Base-by-base conservation (phyloP, 2,329 filamentous ascomycete species). In the Phialophora macrospora region DNA sequence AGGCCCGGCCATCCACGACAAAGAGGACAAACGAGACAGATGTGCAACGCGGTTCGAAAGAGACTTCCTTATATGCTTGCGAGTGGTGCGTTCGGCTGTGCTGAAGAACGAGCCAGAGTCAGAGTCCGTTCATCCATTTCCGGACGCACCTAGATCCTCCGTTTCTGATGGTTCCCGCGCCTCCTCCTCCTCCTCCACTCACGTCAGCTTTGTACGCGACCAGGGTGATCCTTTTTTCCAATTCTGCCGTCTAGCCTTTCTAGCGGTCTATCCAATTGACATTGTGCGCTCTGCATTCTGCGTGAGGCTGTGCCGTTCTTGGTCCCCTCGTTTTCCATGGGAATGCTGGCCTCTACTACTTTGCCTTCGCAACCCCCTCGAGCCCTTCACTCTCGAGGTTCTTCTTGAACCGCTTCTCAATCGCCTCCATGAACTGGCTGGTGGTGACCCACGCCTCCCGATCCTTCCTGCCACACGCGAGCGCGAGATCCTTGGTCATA, bases 401-500 rank as follows among this genome's bases (percentile, higher is more conserved):
- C 70, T 82, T 82, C 87, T 94, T 93, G 82, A 99, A 85, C 75
- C 93, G 85, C 80, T 87, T 89, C 88, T 98, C 94, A 58, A 98
- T 94, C 48, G 94, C 94, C 76, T 90, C 87, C 76, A 99, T 82
- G 83, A 98, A 99, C 83, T 96, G 90, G 73, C 84, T 87, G 64
- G 94, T 98, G 60, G 93, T 97, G 73, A 96, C 95, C 81, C 93
- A 98, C 76, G 92, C 89, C 74, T 87, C 87, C 72, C 91, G 87
- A 68, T 87, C 89, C 74, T 90, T 93, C 85, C 93, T 93, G 75
- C 95, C 95, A 78, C 91, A 95, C 56, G 93, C 91, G 66, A 98
- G 87, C n/a, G 95, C 95, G 74, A 99, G 82, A 80, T 99, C 95
- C 88, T 99, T 99, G 79, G 95, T 99, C 95, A 98, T 99, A 83